Conservation (phyloP, 1,284 basidiomycete species). For the Jaminaea rosea region DNA sequence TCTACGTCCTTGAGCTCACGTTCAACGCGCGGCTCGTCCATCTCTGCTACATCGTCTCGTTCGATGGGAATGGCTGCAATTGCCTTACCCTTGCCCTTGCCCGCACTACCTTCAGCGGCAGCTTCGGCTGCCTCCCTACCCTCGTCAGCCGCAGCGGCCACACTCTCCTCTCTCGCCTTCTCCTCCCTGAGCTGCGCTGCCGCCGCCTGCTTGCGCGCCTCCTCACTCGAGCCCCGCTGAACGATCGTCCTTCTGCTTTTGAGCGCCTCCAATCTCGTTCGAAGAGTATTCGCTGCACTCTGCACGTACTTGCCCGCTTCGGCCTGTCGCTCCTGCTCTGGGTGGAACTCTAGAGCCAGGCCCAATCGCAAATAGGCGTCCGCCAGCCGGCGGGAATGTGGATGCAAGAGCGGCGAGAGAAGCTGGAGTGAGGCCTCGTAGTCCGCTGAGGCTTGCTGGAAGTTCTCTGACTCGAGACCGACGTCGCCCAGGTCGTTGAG, state of each 20-base stretch:
- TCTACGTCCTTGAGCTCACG: slow-evolving; percentile 30
- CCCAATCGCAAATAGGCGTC: slow-evolving; percentile 43
- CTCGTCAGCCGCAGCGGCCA: neutral
- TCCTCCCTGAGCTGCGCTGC: slow-evolving; percentile 8
- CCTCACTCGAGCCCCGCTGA: neutral
- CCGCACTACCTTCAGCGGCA: too few relatives aligned
- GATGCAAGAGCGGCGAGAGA: slow-evolving; percentile 25
- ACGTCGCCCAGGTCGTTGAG: slow-evolving; percentile 43
- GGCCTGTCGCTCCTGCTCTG: slow-evolving; percentile 19
- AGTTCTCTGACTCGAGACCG: slow-evolving; percentile 44
- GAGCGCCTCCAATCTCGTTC: slow-evolving; percentile 21
- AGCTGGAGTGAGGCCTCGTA: slow-evolving; percentile 28
- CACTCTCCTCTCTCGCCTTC: slow-evolving; percentile 5
- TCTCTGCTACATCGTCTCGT: slow-evolving; percentile 25
- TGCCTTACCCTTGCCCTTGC: slow-evolving; percentile 7
- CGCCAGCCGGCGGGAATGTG: slow-evolving; percentile 38
- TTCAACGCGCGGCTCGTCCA: slow-evolving; percentile 16
- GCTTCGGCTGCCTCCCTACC: neutral
- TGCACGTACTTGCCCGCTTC: slow-evolving; percentile 28
- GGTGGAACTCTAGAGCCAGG: slow-evolving; percentile 43
- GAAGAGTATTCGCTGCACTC: slow-evolving; percentile 21
- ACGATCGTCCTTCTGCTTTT: slow-evolving; percentile 10
- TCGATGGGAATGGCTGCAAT: slow-evolving; percentile 8
- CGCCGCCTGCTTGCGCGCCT: neutral
- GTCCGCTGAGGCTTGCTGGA: slow-evolving; percentile 39